phyloP scores from a whole-genome alignment of 345 rosid species.

The Cardamine occulta region DNA sequence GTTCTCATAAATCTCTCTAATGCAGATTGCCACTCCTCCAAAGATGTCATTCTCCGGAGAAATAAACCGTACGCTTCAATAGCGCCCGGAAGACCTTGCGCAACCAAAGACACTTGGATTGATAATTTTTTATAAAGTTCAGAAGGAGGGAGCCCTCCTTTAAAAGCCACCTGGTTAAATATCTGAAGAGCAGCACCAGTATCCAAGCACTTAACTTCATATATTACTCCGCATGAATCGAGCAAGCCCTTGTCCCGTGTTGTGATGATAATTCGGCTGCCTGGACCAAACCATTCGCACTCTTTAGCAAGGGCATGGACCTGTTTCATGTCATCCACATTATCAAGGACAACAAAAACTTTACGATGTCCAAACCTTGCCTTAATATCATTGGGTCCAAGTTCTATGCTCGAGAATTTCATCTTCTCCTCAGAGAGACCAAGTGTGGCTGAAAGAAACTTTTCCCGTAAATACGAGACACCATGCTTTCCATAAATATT shows the following conservation, averaged over 20 bases:
- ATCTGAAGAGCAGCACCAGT: conserved; percentile 1
- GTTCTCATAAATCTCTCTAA: neutral
- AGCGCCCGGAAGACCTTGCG: conserved; percentile 39
- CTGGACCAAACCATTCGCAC: conserved; percentile 14
- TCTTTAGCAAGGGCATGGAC: neutral
- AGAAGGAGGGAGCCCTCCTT: conserved; percentile 6
- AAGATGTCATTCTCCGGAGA: neutral
- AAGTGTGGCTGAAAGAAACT: neutral
- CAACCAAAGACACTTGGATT: neutral
- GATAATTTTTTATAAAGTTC: neutral
- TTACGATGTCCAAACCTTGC: neutral
- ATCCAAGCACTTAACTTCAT: conserved; percentile 20
- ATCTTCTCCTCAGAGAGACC: neutral
- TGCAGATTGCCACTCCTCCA: conserved; percentile 23
- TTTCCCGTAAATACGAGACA: neutral
- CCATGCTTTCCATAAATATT: neutral
- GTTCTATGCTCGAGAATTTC: neutral
- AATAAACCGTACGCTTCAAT: conserved; percentile 34
- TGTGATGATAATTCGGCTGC: conserved; percentile 30
- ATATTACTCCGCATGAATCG: neutral
- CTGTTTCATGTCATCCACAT: neutral
- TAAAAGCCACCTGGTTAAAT: conserved; percentile 5
- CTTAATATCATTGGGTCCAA: neutral
- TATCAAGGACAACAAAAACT: conserved; percentile 21
- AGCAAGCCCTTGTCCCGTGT: conserved; percentile 29